phyloP scores from a whole-genome alignment of 768 basidiomycete species.

The Amanita pseudoporphyria region DNA sequence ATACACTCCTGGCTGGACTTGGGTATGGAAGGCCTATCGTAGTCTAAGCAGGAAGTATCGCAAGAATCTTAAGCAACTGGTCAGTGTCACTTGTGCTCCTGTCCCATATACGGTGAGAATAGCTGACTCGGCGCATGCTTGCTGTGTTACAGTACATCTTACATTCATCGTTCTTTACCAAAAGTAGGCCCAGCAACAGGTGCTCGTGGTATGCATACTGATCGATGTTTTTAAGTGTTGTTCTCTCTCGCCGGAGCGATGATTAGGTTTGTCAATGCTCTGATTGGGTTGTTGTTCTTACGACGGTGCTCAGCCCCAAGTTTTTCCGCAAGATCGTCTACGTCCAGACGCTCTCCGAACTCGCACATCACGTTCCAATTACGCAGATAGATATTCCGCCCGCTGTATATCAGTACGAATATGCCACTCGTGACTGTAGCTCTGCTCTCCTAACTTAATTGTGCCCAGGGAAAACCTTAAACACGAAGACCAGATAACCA shows the following conservation, averaged over 20 bases:
- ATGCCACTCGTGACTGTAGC: background rate
- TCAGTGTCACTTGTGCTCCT: slow-evolving; percentile 32
- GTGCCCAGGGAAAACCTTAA: slow-evolving; percentile 64
- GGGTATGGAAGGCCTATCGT: slow-evolving; percentile 88
- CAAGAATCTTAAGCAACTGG: slow-evolving; percentile 80
- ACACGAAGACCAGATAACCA: slow-evolving; percentile 55
- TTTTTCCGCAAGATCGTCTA: slow-evolving; percentile 83
- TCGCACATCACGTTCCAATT: slow-evolving; percentile 71
- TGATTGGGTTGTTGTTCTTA: background rate
- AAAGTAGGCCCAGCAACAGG: slow-evolving; percentile 32
- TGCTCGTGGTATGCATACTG: slow-evolving; percentile 7
- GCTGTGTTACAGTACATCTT: slow-evolving; percentile 36
- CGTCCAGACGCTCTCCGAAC: slow-evolving; percentile 64
- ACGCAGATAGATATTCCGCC: slow-evolving; percentile 83
- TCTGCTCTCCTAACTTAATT: background rate
- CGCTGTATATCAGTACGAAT: slow-evolving; percentile 67
- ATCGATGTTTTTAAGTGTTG: slow-evolving; percentile 48
- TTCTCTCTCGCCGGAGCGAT: slow-evolving; percentile 84
- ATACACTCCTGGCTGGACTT: slow-evolving; percentile 75
- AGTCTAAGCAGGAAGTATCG: slow-evolving; percentile 75
- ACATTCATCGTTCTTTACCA: slow-evolving; percentile 82
- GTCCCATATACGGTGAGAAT: too few species aligned
- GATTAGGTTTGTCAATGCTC: slow-evolving; percentile 64
- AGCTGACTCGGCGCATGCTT: background rate
- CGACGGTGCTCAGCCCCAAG: slow-evolving; percentile 53